Percentiles rank a stretch among this genome's conserved stretches.
phyloP scores from a whole-genome alignment of 2,329 filamentous ascomycete genomes.

The Tothia fuscella region DNA sequence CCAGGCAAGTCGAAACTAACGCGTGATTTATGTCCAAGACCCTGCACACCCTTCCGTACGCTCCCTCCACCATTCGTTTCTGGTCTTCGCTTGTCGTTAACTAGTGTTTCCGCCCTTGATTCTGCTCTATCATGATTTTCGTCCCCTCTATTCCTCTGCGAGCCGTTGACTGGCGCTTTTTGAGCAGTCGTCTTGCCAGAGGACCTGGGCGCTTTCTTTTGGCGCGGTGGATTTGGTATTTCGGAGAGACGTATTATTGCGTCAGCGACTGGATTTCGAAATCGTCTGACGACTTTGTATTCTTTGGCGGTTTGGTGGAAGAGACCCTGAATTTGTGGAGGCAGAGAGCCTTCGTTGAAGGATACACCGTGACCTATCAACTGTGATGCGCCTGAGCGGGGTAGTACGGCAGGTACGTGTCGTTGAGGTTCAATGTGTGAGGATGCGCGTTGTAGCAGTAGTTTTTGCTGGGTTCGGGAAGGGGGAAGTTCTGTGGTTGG shows the following conservation, averaged over 20 bases:
- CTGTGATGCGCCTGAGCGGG: conserved; percentile 23
- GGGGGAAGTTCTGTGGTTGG: conserved; percentile 25
- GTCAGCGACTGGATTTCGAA: conserved; percentile 57
- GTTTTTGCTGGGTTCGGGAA: conserved; percentile 62
- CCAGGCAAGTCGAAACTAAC: conserved; percentile 11
- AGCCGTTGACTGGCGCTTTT: not conserved
- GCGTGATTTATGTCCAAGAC: conserved; percentile 3
- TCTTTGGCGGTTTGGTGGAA: conserved; percentile 58
- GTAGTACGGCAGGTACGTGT: conserved; percentile 33
- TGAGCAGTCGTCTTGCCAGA: not conserved
- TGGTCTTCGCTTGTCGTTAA: too few relatives aligned
- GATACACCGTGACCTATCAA: conserved; percentile 19
- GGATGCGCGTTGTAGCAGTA: conserved; percentile 62
- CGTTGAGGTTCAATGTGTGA: conserved; percentile 54
- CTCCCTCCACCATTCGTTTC: not conserved
- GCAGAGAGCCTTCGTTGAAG: conserved; percentile 24
- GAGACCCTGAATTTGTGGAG: conserved; percentile 41
- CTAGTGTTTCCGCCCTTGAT: too few relatives aligned
- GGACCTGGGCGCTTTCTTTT: not conserved
- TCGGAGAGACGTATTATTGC: conserved; percentile 45
- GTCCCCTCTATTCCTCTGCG: not conserved
- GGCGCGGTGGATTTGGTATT: conserved; percentile 30
- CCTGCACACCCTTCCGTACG: too few relatives aligned
- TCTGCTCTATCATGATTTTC: not conserved
- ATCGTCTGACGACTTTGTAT: conserved; percentile 61